These are phyloP conservation scores for Diutina siamensis DNA, from an alignment of 1,139 yeast species.

Conservation along the genomic window DNA sequence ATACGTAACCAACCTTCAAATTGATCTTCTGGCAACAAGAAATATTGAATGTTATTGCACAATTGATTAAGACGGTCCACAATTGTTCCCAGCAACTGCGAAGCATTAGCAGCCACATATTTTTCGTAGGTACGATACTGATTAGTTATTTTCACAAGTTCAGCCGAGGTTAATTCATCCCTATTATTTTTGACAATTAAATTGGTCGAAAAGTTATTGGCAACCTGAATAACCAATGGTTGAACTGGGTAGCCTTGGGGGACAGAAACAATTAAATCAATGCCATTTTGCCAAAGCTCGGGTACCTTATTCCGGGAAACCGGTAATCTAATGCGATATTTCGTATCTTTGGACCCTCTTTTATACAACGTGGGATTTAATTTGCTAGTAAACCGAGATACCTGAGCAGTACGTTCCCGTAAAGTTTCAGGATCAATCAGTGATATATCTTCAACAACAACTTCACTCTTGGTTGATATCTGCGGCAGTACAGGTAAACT, in stretches of 20 bases:
- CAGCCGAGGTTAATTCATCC: constrained; percentile 7
- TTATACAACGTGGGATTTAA: constrained; percentile 10
- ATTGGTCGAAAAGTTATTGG: constrained; percentile 11
- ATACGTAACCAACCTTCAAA: too few species aligned
- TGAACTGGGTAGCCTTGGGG: constrained; percentile 9
- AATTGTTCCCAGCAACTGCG: constrained; percentile 6
- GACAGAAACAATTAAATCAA: constrained; percentile 10
- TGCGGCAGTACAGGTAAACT: background rate
- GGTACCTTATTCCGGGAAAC: constrained; percentile 7
- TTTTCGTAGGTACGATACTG: constrained; percentile 10
- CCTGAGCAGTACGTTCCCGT: constrained; percentile 6
- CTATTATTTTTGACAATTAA: constrained; percentile 10
- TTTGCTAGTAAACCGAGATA: constrained; percentile 10
- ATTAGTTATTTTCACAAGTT: constrained; percentile 8
- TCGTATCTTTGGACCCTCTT: constrained; percentile 9
- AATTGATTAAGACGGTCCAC: constrained; percentile 10
- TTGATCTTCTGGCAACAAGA: constrained; percentile 4
- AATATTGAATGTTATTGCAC: constrained; percentile 8
- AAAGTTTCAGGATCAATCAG: background rate
- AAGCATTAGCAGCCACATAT: constrained; percentile 8
- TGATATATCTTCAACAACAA: background rate
- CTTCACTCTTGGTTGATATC: background rate
- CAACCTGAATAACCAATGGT: constrained; percentile 8
- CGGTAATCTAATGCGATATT: constrained; percentile 10
- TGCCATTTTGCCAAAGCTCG: constrained; percentile 9